These are phyloP conservation scores for Excoecaria agallocha DNA, from an alignment of 345 rosid species.

Conservation along the genomic window DNA sequence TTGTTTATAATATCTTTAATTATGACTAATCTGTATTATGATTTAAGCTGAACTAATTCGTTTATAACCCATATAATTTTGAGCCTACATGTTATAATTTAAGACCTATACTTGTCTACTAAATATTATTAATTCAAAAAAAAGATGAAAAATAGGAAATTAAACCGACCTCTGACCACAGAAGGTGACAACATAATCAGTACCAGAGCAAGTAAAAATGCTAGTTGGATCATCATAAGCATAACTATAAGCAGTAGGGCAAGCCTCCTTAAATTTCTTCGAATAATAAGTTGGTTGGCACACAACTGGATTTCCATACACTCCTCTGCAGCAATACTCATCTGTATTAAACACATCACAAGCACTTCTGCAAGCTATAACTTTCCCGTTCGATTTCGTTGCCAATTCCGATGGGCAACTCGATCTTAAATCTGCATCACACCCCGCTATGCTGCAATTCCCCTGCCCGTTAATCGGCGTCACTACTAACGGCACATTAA, in stretches of 20 bases:
- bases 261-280: slow-evolving; percentile 68
- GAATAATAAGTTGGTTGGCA: slow-evolving; percentile 80
- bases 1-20: too few species aligned
- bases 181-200: slow-evolving; percentile 73
- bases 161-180: slow-evolving; percentile 56
- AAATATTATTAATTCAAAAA: too few species aligned
- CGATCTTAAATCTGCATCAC: slow-evolving; percentile 52
- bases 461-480: slow-evolving; percentile 67
- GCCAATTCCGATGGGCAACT: slow-evolving; percentile 66
- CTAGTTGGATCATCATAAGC: slow-evolving; percentile 89
- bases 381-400: slow-evolving; percentile 54
- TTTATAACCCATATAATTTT: too few species aligned
- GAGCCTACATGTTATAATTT: too few species aligned
- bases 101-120: too few species aligned
- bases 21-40: too few species aligned
- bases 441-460: slow-evolving; percentile 62
- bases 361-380: slow-evolving; percentile 71
- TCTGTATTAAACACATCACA: slow-evolving; percentile 87
- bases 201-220: slow-evolving; percentile 60
- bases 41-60: too few species aligned
- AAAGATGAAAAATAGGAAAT: background rate
- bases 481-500: slow-evolving; percentile 60
- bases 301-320: slow-evolving; percentile 44
- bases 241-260: slow-evolving; percentile 83
- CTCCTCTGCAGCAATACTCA: slow-evolving; percentile 79